Evolutionary conservation across 257 asterid genomes (phyloP).

Genomic region (Cruciata laevipes): DNA sequence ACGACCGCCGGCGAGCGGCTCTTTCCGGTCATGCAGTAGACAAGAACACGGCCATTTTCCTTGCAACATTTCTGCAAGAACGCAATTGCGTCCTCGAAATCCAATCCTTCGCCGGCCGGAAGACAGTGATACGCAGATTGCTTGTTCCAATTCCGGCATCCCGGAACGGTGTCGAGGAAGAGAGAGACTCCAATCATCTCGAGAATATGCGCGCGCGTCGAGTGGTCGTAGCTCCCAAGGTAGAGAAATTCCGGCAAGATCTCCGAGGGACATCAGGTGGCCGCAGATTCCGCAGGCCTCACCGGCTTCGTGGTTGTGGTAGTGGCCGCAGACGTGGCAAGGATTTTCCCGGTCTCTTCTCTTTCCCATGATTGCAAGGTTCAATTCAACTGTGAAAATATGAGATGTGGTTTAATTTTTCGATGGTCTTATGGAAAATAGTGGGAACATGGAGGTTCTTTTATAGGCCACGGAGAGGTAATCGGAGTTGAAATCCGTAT

Average conservation of each 20-base stretch:
- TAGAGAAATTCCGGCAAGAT: background rate
- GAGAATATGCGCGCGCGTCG: background rate
- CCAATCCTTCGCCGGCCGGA: no score
- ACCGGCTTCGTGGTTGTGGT: background rate
- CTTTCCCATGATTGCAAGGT: background rate
- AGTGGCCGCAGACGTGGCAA: background rate
- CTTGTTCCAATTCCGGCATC: no score
- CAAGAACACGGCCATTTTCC: background rate
- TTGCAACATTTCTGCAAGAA: background rate
- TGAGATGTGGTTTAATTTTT: background rate
- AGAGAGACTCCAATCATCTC: background rate
- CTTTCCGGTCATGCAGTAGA: background rate
- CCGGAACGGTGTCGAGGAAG: background rate
- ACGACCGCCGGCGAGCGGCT: background rate
- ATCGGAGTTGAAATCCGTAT: no score
- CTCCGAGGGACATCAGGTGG: background rate
- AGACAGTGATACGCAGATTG: no score
- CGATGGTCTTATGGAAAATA: background rate
- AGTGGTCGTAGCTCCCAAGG: background rate
- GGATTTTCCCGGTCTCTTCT: background rate
- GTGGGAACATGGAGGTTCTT: no score
- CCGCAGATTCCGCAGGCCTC: background rate
- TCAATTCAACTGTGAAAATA: background rate
- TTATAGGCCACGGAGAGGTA: no score
- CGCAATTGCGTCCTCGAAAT: no score